Base-by-base conservation (phyloP, 495 filamentous ascomycete species). In the Podospora appendiculata region DNA sequence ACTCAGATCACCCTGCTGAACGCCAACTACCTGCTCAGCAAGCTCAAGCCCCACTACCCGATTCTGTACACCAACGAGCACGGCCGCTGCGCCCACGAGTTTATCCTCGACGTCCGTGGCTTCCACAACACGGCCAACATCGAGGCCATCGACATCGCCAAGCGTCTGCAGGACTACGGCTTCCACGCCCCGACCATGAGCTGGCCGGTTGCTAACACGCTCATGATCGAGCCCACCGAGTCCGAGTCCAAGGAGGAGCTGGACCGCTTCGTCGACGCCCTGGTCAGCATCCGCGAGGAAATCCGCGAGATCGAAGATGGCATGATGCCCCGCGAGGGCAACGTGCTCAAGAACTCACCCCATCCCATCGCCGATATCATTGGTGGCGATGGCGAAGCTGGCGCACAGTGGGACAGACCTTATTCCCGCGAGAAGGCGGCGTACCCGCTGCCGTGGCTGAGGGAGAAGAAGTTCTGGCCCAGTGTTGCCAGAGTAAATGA, bases 161-260 rank as follows among this genome's bases (percentile, higher is more conserved):
- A 98, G 77, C 89, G 93, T 53, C 83, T 98, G 8, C 92, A 96
- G 70, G 93, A 98, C 64, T 98, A 95, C 66, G 93, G 93, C 41
- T 98, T 98, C 80, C 93, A 98, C 67, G 90, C 94, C 4, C 93
- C 93, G 3, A 98, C 93, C 43, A 97, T 98, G 93, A 89, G 84
- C 63, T 98, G 90, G 90, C 93, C 93, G 6, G 92, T 98, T 3
- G 78, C 90, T 43, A 93, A 93, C 68, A 98, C 93, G 1, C 81
- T 98, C 16, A 98, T 98, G 93, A 95, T 98, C 58, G 93, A 98
- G 75, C 93, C 93, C 34, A 98, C 93, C 0, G 93, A 98, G 73
- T 90, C 85, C 14, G 93, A 98, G 72, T 88, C 82, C 68, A 87
- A 94, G 66, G 87, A 87, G 55, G 93, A 98, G 72, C 79, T 98